Evolutionary conservation across 140 eudicot species (phyloP).

Genomic region (Cichorium intybus): DNA sequence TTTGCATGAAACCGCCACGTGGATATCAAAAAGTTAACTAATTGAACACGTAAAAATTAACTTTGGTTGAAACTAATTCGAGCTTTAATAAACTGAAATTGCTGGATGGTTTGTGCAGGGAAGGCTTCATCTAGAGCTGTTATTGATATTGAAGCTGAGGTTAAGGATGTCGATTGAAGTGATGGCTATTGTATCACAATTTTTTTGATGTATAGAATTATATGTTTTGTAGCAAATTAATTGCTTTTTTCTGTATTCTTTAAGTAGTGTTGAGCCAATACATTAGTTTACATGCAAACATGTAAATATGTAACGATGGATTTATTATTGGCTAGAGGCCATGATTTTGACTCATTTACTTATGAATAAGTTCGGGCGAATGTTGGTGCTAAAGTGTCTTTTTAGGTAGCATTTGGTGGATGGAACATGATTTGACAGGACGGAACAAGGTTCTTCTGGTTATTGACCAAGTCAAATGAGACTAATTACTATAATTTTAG

Average conservation of each 20-base stretch:
- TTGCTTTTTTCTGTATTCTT: neutral
- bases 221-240: conserved; percentile 22
- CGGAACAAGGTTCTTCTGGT: no score
- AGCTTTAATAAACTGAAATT: neutral
- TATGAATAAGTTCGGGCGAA: no score
- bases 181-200: neutral
- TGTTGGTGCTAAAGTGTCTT: no score
- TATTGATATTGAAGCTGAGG: conserved; percentile 90
- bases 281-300: conserved; percentile 1
- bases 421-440: no score
- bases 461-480: no score
- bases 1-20: no score
- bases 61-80: no score
- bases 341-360: no score
- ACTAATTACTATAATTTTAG: no score
- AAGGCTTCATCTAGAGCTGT: conserved; percentile 52
- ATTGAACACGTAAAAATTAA: no score
- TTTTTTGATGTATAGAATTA: conserved; percentile 22
- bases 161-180: conserved; percentile 71
- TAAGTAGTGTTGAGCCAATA: neutral
- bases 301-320: neutral
- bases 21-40: neutral
- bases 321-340: no score
- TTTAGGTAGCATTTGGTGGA: no score
- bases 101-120: conserved; percentile 43